Evolutionary conservation across 2,329 filamentous ascomycete genomes (phyloP).

Genomic region (Thielaviopsis populi): DNA sequence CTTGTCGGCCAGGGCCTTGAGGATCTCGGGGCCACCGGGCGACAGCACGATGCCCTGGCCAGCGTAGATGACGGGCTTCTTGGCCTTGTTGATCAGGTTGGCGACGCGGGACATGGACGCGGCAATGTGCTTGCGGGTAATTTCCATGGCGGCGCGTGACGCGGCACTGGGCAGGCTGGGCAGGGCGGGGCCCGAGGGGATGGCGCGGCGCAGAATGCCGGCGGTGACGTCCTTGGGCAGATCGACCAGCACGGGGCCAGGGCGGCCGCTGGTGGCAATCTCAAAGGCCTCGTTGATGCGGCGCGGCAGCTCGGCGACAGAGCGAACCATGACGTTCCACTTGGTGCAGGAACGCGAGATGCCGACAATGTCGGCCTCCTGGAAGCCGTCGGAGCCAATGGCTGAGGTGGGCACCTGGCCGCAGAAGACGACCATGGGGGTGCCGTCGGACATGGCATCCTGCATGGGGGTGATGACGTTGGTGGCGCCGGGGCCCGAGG

Average conservation of each 20-base stretch:
- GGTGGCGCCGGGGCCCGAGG: slow-evolving; percentile 88
- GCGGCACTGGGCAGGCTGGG: slow-evolving; percentile 77
- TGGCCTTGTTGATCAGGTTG: slow-evolving; percentile 67
- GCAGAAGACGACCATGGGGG: slow-evolving; percentile 86
- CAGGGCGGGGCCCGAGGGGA: slow-evolving; percentile 58
- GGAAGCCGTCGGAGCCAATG: slow-evolving; percentile 92
- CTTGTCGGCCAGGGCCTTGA: slow-evolving; percentile 83
- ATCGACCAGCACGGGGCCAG: slow-evolving; percentile 89
- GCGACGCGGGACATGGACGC: slow-evolving; percentile 63
- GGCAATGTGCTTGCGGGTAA: slow-evolving; percentile 57
- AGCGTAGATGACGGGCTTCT: slow-evolving; percentile 91
- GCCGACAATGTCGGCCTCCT: slow-evolving; percentile 87
- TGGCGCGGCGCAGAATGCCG: slow-evolving; percentile 64
- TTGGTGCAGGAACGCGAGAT: slow-evolving; percentile 94
- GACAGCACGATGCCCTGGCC: slow-evolving; percentile 76
- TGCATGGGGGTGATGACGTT: slow-evolving; percentile 96
- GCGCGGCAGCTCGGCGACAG: slow-evolving; percentile 77
- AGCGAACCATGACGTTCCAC: slow-evolving; percentile 99
- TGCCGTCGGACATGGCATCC: slow-evolving; percentile 88
- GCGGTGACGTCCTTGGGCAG: slow-evolving; percentile 94
- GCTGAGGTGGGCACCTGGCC: slow-evolving; percentile 83
- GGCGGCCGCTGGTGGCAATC: slow-evolving; percentile 86
- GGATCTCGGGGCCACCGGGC: slow-evolving; percentile 60
- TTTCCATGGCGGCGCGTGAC: slow-evolving; percentile 60
- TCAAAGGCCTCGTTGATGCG: slow-evolving; percentile 97